A percentile compares a stretch with the other conserved stretches of the same genome.
Evolutionary conservation across 768 basidiomycete genomes (phyloP).

Genomic region (Floccularia luteovirens): DNA sequence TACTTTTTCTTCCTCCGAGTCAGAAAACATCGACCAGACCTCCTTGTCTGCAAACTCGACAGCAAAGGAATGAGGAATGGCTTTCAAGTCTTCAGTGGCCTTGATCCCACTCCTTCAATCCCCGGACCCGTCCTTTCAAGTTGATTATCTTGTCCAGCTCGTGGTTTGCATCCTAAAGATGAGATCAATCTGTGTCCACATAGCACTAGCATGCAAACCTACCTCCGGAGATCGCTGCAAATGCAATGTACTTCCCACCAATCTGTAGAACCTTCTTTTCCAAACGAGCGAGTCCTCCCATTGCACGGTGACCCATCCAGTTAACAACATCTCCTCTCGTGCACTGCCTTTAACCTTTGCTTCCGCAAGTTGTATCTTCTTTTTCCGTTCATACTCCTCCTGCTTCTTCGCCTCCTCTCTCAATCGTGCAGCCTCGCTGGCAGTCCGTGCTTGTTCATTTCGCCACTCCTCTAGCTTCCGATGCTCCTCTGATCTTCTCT

Average conservation of each 20-base stretch:
- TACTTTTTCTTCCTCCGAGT: constrained; percentile 60
- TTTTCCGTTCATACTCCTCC: constrained; percentile 34
- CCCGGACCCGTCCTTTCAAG: constrained; percentile 36
- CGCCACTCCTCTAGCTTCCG: constrained; percentile 46
- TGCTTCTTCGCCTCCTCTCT: constrained; percentile 32
- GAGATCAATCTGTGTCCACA: not conserved
- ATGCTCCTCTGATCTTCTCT: constrained; percentile 43
- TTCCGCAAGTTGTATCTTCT: constrained; percentile 37
- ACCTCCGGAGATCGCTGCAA: constrained; percentile 50
- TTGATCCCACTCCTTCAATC: constrained; percentile 54
- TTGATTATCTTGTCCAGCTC: constrained; percentile 35
- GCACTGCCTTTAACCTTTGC: constrained; percentile 29
- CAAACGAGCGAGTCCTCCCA: constrained; percentile 44
- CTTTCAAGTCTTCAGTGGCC: constrained; percentile 61
- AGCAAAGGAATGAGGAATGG: constrained; percentile 61
- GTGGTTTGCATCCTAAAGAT: constrained; percentile 27
- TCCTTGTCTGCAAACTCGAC: constrained; percentile 47
- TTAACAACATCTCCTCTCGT: constrained; percentile 25
- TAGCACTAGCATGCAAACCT: constrained; percentile 8
- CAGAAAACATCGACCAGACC: constrained; percentile 53
- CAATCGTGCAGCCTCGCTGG: constrained; percentile 35
- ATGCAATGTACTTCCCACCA: constrained; percentile 35
- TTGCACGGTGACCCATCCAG: constrained; percentile 61
- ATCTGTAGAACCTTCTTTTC: constrained; percentile 60
- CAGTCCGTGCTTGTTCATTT: constrained; percentile 34